Conservation (phyloP, 192 early-diverging fungal genomes). For the Coemansia sp. region DNA sequence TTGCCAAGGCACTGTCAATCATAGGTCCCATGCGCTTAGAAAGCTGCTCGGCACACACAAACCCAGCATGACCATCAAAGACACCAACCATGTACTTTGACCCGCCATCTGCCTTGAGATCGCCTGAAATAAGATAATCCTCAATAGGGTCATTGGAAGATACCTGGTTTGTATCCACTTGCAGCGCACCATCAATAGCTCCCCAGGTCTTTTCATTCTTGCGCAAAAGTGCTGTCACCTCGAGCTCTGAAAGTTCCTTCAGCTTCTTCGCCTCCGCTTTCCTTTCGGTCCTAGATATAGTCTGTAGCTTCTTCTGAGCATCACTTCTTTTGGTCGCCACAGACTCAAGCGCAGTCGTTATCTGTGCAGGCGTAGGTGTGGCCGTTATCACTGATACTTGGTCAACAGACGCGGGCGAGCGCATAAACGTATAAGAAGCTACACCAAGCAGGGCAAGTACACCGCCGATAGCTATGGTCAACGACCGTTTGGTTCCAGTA, state of each 20-base stretch:
- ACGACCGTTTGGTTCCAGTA: slow-evolving; percentile 26
- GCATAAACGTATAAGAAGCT: slow-evolving; percentile 34
- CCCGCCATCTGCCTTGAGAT: not conserved
- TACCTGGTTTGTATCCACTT: slow-evolving; percentile 51
- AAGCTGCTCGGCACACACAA: slow-evolving; percentile 35
- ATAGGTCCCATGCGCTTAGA: slow-evolving; percentile 41
- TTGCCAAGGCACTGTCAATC: slow-evolving; percentile 27
- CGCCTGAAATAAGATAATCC: slow-evolving; percentile 34
- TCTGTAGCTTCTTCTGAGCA: slow-evolving; percentile 31
- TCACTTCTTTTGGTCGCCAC: slow-evolving; percentile 31
- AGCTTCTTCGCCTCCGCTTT: slow-evolving; percentile 22
- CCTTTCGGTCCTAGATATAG: slow-evolving; percentile 13
- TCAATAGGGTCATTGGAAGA: slow-evolving; percentile 52
- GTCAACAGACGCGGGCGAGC: slow-evolving; percentile 8
- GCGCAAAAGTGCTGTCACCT: slow-evolving; percentile 40
- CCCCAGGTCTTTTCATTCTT: slow-evolving; percentile 38
- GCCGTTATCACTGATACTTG: not conserved
- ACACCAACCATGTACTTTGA: slow-evolving; percentile 38
- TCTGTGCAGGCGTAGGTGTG: not conserved
- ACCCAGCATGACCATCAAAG: slow-evolving; percentile 40
- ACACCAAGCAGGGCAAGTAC: slow-evolving; percentile 41
- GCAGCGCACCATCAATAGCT: slow-evolving; percentile 14
- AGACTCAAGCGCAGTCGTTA: slow-evolving; percentile 27
- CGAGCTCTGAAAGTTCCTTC: slow-evolving; percentile 32
- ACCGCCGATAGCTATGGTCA: slow-evolving; percentile 48